Conservation (phyloP, 805 yeast species). For the Myxozyma kluyveri region DNA sequence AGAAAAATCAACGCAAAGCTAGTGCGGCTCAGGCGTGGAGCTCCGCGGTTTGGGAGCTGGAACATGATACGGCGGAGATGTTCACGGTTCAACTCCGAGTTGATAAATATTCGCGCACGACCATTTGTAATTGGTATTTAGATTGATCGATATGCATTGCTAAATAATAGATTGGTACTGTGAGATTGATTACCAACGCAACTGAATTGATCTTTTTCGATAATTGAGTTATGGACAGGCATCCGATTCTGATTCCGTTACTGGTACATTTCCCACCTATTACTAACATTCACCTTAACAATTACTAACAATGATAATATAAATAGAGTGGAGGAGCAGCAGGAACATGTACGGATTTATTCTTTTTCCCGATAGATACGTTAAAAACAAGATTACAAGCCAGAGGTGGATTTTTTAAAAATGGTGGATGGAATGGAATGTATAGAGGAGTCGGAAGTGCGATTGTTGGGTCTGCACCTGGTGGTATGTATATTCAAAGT, state of each 20-base stretch:
- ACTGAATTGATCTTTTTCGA: no score
- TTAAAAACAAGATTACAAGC: constrained; percentile 93
- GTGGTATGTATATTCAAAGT: constrained; percentile 34
- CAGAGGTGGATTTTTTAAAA: constrained; percentile 83
- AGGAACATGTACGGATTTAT: constrained; percentile 92
- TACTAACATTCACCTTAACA: background rate
- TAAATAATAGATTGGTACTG: no score
- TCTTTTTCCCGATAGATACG: constrained; percentile 95
- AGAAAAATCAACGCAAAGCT: no score
- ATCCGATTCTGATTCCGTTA: constrained; percentile 28
- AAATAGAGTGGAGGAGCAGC: constrained; percentile 82
- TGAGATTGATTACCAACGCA: no score
- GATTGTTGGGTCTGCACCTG: constrained; percentile 91
- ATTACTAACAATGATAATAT: background rate
- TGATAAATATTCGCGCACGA: no score
- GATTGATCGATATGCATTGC: no score
- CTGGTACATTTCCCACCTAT: constrained; percentile 9
- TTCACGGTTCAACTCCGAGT: no score
- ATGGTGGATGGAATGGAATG: constrained; percentile 92
- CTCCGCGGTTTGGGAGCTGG: no score
- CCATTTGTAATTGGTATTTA: no score
- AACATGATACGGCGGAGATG: no score
- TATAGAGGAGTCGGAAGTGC: constrained; percentile 92
- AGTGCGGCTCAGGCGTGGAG: no score
- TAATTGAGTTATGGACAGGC: constrained; percentile 27